Conservation (phyloP, 2,329 filamentous ascomycete genomes). For the Exserohilum turcica region DNA sequence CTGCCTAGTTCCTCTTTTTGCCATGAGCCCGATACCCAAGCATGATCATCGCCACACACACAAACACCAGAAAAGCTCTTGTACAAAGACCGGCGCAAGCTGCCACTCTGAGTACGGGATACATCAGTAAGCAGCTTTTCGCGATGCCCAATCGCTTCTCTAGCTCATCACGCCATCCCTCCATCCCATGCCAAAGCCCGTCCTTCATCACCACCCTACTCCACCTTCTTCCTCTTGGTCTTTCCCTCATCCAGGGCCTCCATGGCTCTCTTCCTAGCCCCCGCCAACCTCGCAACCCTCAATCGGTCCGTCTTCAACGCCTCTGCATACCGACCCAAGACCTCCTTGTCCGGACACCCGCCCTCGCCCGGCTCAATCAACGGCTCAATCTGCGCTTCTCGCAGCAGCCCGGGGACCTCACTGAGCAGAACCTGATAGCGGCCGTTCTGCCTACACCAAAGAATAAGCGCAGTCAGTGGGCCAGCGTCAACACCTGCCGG, state of each 20-base stretch:
- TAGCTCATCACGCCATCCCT: neutral
- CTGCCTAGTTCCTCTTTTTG: neutral
- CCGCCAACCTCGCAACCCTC: constrained; percentile 1
- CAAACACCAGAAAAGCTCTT: neutral
- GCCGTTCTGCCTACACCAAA: constrained; percentile 13
- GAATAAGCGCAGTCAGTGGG: constrained; percentile 20
- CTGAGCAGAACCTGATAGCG: constrained; percentile 12
- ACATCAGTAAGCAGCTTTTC: no score
- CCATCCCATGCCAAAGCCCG: neutral
- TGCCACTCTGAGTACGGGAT: neutral
- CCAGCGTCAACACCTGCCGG: constrained; percentile 24
- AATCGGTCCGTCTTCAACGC: constrained; percentile 17
- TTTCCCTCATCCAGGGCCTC: neutral
- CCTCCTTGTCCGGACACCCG: constrained; percentile 18
- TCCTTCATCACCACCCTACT: neutral
- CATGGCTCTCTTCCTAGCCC: neutral
- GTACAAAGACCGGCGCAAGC: neutral
- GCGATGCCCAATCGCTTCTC: neutral
- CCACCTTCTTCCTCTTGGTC: constrained; percentile 9
- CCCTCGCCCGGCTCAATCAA: constrained; percentile 13
- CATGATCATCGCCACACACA: no score
- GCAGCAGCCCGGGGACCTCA: constrained; percentile 11
- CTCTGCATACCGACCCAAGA: neutral
- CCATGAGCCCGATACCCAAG: neutral
- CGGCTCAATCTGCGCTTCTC: constrained; percentile 7